Base-by-base conservation (phyloP, 2,329 filamentous ascomycete genomes). In the Trichophyton simii region DNA sequence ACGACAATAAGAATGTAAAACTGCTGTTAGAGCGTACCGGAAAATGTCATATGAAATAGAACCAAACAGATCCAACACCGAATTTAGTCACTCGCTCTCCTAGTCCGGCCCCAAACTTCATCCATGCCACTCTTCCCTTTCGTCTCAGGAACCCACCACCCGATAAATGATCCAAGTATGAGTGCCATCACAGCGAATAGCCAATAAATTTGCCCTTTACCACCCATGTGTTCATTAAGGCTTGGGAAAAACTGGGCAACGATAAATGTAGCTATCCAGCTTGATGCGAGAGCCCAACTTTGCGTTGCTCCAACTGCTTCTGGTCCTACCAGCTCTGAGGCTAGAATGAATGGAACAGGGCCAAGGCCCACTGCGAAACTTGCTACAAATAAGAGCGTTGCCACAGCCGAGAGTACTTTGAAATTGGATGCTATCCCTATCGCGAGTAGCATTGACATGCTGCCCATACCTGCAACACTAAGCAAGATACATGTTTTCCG, bases 181-280 rank as follows among this genome's bases (percentile, higher is more conserved):
- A 79, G 78, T 0, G 90, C 91, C 63, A 95, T 75, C 0, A 72
- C 86, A 0, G 90, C 85, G 73, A 99, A 99, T n/a, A 96, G 80
- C 71, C 94, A 95, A 71, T 95, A 99, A 0, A 94, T 87, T 77
- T 87, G 88, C 1, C 92, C 91, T 2, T 86, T 82, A 0, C 86
- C 87, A 0, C 88, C 91, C 59, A 96, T 75, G 2, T 82, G 82
- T 50, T 84, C 82, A 70, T 95, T 95, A 63, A 95, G 74, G 20
- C 96, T 82, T 0, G 94, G 92, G 78, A 99, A 96, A 75, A 96
- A 95, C 68, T 96, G 91, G 0, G 92, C 91, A 1, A 99, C 91
- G 22, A 95, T 68, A 70, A 96, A 97, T 0, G 92, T 97, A 0
- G 91, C 88, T 28, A 89, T 80, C 80, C 95, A 97, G 73, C 94